These are phyloP conservation scores for Auricularia sp. DNA, from an alignment of 768 basidiomycete species.

Conservation along the genomic window DNA sequence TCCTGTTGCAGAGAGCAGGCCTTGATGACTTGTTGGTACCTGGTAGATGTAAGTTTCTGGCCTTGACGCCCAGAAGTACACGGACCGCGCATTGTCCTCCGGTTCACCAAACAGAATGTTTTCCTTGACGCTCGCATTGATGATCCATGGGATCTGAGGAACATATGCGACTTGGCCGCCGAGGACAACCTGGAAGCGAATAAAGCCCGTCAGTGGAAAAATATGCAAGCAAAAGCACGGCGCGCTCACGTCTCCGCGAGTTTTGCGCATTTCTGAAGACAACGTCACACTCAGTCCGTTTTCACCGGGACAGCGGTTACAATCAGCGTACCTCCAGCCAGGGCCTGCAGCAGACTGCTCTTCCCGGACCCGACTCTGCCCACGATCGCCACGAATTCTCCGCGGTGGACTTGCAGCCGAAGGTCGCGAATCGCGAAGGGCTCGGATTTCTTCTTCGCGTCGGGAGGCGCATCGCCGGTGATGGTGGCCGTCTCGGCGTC, in stretches of 20 bases:
- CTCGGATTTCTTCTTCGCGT: slow-evolving; percentile 15
- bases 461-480: neutral
- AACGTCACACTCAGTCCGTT: neutral
- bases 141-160: slow-evolving; percentile 55
- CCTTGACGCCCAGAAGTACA: neutral
- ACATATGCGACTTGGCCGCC: slow-evolving; percentile 50
- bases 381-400: slow-evolving; percentile 62
- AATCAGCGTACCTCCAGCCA: slow-evolving; percentile 31
- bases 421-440: slow-evolving; percentile 44
- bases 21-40: slow-evolving; percentile 46
- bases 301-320: too few species aligned
- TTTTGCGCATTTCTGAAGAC: slow-evolving; percentile 47
- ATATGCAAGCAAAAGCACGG: neutral
- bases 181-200: slow-evolving; percentile 33
- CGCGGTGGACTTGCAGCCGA: slow-evolving; percentile 37
- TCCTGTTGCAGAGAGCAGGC: slow-evolving; percentile 67
- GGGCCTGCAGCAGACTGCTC: slow-evolving; percentile 46
- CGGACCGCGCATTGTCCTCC: slow-evolving; percentile 47
- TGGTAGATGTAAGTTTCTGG: slow-evolving; percentile 13
- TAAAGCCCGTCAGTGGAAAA: neutral
- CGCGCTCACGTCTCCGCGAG: slow-evolving; percentile 41
- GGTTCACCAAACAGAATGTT: slow-evolving; percentile 68
- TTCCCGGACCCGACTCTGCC: slow-evolving; percentile 50
- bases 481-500: too few species aligned
- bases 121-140: slow-evolving; percentile 56